These are phyloP conservation scores for Penicillium sp. DNA, from an alignment of 2,329 filamentous ascomycete genomes.

Conservation along the genomic window DNA sequence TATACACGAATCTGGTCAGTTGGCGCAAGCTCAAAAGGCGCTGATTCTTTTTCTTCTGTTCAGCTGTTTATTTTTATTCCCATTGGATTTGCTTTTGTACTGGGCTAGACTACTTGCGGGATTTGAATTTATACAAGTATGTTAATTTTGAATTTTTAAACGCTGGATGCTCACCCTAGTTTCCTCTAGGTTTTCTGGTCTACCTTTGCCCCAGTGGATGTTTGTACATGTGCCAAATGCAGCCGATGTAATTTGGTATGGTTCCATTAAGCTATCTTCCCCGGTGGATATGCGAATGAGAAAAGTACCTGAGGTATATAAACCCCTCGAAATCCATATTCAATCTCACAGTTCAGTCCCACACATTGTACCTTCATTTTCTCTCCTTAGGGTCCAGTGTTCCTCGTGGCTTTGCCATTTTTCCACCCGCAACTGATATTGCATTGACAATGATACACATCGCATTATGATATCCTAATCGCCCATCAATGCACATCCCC, in stretches of 20 bases:
- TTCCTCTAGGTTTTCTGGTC: not conserved
- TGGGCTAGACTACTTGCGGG: not conserved
- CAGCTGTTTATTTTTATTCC: not conserved
- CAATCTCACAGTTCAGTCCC: not conserved
- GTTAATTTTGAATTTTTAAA: too few species aligned
- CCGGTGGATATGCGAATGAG: not conserved
- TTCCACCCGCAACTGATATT: not conserved
- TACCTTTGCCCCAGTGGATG: not conserved
- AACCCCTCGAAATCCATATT: not conserved
- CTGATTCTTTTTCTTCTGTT: constrained; percentile 13
- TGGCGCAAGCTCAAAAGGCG: constrained; percentile 22
- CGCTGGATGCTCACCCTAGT: not conserved
- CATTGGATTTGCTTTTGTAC: not conserved
- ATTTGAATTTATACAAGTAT: not conserved
- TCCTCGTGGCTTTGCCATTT: not conserved
- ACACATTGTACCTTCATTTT: not conserved
- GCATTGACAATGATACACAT: not conserved
- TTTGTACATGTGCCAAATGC: not conserved
- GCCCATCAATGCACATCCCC: not conserved
- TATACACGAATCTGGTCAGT: constrained; percentile 19
- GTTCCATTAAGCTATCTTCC: not conserved
- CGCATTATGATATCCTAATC: not conserved
- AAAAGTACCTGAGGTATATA: not conserved
- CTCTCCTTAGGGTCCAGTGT: not conserved
- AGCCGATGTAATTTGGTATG: not conserved